Evolutionary conservation across 139 green algal genomes (phyloP).

Genomic region (Coccomyxa sp.): DNA sequence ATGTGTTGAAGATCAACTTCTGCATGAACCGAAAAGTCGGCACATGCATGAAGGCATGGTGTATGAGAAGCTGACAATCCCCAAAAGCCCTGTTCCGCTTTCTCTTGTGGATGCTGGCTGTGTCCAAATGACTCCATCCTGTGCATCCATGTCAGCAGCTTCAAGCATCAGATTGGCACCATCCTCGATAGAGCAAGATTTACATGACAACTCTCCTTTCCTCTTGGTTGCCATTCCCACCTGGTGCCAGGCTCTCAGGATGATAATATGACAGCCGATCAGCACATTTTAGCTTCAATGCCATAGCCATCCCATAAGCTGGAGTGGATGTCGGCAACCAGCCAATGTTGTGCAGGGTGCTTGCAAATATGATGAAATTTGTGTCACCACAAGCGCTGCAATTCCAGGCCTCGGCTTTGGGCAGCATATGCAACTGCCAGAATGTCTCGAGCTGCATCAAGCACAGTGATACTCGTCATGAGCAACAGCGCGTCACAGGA

Average conservation of each 20-base stretch:
- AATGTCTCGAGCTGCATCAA: not conserved
- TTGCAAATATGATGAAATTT: conserved; percentile 6
- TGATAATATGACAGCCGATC: not conserved
- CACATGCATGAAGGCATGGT: no score
- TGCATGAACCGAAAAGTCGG: not conserved
- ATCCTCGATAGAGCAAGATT: no score
- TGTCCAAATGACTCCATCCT: no score
- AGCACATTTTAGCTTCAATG: not conserved
- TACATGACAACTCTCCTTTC: no score
- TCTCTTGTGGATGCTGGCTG: no score
- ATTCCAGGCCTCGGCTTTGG: conserved; percentile 8
- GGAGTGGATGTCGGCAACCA: not conserved
- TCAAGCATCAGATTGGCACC: no score
- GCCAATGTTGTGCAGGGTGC: conserved; percentile 7
- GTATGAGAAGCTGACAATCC: no score
- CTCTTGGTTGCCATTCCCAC: not conserved
- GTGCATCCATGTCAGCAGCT: no score
- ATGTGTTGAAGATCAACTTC: not conserved
- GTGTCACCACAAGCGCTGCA: not conserved
- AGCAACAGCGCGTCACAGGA: not conserved
- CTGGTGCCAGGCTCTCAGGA: conserved; percentile 1
- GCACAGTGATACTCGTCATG: not conserved
- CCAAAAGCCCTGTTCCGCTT: no score
- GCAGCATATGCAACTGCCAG: not conserved
- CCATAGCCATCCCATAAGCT: not conserved